These are phyloP conservation scores for Cercospora sesami DNA, from an alignment of 2,329 filamentous ascomycete genomes.

Conservation along the genomic window DNA sequence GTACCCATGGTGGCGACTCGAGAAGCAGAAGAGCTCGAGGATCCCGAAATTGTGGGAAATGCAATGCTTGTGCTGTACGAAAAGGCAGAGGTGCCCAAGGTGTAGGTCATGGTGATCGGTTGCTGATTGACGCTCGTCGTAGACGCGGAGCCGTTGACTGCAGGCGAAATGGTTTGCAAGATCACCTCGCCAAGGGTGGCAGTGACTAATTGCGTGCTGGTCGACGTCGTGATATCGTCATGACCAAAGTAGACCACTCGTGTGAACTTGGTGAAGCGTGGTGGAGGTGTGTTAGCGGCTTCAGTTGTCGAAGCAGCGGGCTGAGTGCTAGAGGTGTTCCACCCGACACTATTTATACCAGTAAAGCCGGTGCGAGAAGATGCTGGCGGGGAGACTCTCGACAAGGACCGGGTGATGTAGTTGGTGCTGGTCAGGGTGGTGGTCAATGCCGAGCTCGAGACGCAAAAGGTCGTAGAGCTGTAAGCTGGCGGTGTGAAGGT, in stretches of 20 bases:
- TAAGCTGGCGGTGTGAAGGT: constrained; percentile 30
- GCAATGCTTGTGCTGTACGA: constrained; percentile 20
- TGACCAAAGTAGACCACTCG: constrained; percentile 32
- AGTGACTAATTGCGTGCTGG: constrained; percentile 31
- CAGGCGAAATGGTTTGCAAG: constrained; percentile 17
- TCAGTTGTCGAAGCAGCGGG: neutral
- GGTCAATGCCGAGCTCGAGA: constrained; percentile 28
- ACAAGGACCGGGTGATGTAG: constrained; percentile 31
- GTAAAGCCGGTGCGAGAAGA: constrained; percentile 24
- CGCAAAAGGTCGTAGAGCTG: constrained; percentile 34
- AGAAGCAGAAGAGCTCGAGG: neutral
- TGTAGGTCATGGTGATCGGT: constrained; percentile 6
- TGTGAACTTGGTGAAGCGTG: constrained; percentile 29
- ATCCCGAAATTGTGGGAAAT: neutral
- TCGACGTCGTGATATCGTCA: constrained; percentile 32
- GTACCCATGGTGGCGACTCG: neutral
- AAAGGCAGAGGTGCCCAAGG: neutral
- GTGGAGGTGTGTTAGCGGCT: constrained; percentile 4
- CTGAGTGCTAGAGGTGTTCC: constrained; percentile 30
- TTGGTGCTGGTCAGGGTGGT: constrained; percentile 34
- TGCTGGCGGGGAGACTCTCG: constrained; percentile 21
- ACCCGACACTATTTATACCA: constrained; percentile 33
- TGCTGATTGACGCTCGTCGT: neutral
- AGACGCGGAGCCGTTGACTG: constrained; percentile 3
- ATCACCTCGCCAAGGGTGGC: constrained; percentile 30